Conservation (phyloP, 1,284 basidiomycete genomes). For the Melanopsichium pennsylvanicum region DNA sequence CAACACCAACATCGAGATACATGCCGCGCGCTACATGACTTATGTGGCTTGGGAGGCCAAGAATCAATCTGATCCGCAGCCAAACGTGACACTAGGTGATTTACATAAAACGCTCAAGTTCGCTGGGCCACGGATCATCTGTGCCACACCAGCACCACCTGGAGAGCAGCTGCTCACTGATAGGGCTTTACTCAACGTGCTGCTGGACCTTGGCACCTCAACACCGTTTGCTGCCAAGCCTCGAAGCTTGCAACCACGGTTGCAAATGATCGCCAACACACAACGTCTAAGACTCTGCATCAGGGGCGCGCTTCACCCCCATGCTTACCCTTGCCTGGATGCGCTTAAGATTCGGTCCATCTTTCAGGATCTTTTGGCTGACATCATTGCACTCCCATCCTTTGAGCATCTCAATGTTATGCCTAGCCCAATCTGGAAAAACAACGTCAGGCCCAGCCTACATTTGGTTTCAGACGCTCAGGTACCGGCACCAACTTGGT, state of each 20-base stretch:
- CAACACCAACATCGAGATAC: not conserved
- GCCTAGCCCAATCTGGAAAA: not conserved
- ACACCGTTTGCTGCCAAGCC: not conserved
- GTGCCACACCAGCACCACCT: not conserved
- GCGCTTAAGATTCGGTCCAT: not conserved
- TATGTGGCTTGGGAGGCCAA: constrained; percentile 9
- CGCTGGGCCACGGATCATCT: not conserved
- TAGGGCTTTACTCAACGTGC: not conserved
- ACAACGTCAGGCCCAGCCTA: not conserved
- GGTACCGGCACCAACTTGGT: too few relatives aligned
- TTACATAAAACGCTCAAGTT: not conserved
- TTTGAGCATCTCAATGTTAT: not conserved
- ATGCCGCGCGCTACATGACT: constrained; percentile 1
- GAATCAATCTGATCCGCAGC: not conserved
- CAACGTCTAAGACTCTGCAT: not conserved
- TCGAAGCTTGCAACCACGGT: not conserved
- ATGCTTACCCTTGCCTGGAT: not conserved
- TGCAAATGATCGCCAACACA: not conserved
- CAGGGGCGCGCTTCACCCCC: not conserved
- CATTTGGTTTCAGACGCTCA: not conserved
- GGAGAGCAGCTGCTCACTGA: not conserved
- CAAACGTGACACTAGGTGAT: not conserved
- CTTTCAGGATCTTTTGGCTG: not conserved
- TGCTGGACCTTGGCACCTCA: not conserved
- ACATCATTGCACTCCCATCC: not conserved